Conservation (phyloP, 495 filamentous ascomycete species). For the Xylaria castorea region DNA sequence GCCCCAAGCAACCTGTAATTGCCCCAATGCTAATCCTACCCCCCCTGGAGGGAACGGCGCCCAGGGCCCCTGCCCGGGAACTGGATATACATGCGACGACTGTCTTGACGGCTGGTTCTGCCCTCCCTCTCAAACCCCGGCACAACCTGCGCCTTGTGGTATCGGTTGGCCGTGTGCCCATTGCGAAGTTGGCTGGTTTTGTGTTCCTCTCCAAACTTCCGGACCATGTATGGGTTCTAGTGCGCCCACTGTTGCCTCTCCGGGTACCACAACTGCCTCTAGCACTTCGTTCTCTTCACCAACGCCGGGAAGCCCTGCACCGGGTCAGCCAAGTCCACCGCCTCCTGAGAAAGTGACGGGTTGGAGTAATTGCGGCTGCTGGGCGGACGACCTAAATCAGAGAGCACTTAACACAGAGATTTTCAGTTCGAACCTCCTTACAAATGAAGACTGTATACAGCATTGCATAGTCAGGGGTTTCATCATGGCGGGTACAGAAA, state of each 20-base stretch:
- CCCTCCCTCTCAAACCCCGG: constrained; percentile 48
- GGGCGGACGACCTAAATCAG: constrained; percentile 53
- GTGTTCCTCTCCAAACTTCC: constrained; percentile 40
- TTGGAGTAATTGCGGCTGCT: constrained; percentile 67
- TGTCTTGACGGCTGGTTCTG: constrained; percentile 54
- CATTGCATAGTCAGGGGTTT: constrained; percentile 61
- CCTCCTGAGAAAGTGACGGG: constrained; percentile 38
- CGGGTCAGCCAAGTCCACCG: constrained; percentile 25
- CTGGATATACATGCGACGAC: constrained; percentile 50
- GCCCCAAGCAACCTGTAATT: constrained; percentile 35
- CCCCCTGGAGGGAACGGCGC: constrained; percentile 25
- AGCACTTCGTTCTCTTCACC: constrained; percentile 27
- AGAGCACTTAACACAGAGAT: constrained; percentile 59
- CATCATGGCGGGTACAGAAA: constrained; percentile 68
- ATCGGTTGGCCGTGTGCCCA: constrained; percentile 51
- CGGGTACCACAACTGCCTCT: constrained; percentile 26
- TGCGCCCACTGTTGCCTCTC: constrained; percentile 25
- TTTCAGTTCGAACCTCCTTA: constrained; percentile 55
- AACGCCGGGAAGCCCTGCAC: constrained; percentile 18
- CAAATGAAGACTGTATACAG: constrained; percentile 63
- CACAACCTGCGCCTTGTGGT: constrained; percentile 50
- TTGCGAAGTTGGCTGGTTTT: constrained; percentile 50
- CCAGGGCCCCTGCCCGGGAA: constrained; percentile 45
- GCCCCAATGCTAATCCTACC: constrained; percentile 31
- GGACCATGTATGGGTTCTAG: constrained; percentile 27